phyloP scores from a whole-genome alignment of 441 rosid species.

The Kokia cookei region DNA sequence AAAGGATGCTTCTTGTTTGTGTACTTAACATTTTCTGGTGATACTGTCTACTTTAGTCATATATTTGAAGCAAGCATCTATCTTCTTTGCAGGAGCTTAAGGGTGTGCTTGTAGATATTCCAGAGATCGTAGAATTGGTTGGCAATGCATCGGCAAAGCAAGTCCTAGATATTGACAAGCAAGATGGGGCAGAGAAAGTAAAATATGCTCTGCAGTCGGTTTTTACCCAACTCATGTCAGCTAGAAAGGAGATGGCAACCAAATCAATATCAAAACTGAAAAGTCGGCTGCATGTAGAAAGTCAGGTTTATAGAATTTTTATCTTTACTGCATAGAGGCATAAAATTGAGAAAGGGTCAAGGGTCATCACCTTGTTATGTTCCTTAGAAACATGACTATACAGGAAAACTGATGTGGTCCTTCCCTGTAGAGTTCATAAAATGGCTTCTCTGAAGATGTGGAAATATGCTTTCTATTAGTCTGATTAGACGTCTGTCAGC shows the following conservation, averaged over 20 bases:
- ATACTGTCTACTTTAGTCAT: neutral
- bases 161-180: conserved; percentile 30
- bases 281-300: conserved; percentile 47
- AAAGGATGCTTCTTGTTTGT: neutral
- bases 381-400: neutral
- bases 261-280: conserved; percentile 48
- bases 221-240: conserved; percentile 80
- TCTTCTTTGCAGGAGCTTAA: conserved; percentile 63
- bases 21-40: neutral
- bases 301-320: conserved; percentile 34
- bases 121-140: conserved; percentile 81
- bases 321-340: neutral
- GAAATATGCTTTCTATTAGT: neutral
- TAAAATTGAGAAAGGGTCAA: neutral
- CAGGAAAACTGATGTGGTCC: neutral
- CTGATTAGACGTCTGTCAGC: neutral
- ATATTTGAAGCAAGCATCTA: neutral
- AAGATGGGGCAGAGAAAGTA: conserved; percentile 37
- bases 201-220: conserved; percentile 54
- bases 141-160: conserved; percentile 45
- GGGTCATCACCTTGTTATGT: neutral
- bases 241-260: conserved; percentile 45
- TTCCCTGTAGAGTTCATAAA: neutral
- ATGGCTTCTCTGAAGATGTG: neutral
- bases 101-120: conserved; percentile 56